A percentile compares a stretch with the other conserved stretches of the same genome.
These are phyloP conservation scores for Triticum dicoccoides DNA, from an alignment of 176 grass and related monocot genomes.

Conservation along the genomic window DNA sequence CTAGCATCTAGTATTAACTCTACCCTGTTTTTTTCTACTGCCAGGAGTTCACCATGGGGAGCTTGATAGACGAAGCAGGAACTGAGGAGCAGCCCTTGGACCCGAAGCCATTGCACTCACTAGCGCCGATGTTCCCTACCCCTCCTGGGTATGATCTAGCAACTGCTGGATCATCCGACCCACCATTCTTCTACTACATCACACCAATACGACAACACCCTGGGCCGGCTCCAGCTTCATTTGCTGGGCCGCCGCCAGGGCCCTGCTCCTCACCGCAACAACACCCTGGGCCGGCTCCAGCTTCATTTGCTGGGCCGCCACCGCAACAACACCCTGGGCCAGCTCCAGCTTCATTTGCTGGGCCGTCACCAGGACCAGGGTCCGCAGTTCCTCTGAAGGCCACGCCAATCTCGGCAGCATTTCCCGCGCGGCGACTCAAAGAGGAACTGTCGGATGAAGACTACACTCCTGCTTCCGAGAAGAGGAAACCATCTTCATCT, in stretches of 20 bases:
- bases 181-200: slow-evolving; percentile 30
- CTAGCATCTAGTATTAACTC: background rate
- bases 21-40: background rate
- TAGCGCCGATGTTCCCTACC: slow-evolving; percentile 54
- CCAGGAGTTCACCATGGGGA: slow-evolving; percentile 28
- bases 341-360: background rate
- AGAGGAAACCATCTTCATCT: background rate
- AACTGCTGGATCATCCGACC: slow-evolving; percentile 32
- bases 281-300: background rate
- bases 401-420: slow-evolving; percentile 26
- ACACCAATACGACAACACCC: background rate
- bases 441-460: slow-evolving; percentile 22
- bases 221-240: background rate
- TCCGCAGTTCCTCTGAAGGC: slow-evolving; percentile 26
- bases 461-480: background rate
- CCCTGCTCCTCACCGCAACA: too few species aligned
- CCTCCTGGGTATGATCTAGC: slow-evolving; percentile 28
- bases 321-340: background rate
- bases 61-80: slow-evolving; percentile 16
- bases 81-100: slow-evolving; percentile 11
- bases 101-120: slow-evolving; percentile 48
- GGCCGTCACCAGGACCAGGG: background rate
- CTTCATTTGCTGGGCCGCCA: background rate
- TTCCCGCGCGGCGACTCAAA: background rate
- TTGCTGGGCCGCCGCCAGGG: too few species aligned